A percentile compares a stretch with the other conserved stretches of the same genome.
Conservation (phyloP, 108 stramenopile genomes). For the Conticribra guillardii region DNA sequence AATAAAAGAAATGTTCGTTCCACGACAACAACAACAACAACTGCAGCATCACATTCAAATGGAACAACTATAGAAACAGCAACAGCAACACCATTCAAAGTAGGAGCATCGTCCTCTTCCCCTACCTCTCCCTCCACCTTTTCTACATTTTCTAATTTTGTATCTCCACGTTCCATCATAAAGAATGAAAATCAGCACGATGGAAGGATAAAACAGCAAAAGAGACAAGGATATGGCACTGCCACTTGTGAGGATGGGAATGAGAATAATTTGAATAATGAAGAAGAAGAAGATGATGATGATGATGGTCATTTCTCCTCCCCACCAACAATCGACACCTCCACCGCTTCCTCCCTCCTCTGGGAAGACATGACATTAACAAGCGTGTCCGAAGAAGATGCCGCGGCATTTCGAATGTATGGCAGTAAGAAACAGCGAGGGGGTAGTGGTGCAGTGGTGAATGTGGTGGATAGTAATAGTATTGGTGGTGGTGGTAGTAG, state of each 20-base stretch:
- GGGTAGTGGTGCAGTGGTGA: neutral
- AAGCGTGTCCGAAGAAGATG: slow-evolving; percentile 47
- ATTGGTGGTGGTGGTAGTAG: neutral
- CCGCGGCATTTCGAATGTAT: slow-evolving; percentile 25
- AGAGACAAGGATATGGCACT: no score
- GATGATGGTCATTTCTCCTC: slow-evolving; percentile 1
- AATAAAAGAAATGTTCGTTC: neutral
- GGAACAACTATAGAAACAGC: slow-evolving; percentile 1
- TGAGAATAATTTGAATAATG: neutral
- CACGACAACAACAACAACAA: neutral
- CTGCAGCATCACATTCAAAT: neutral
- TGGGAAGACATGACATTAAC: slow-evolving; percentile 52
- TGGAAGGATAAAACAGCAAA: no score
- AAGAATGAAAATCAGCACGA: neutral
- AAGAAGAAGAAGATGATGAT: neutral
- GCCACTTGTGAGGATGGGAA: neutral
- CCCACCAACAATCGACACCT: slow-evolving; percentile 36
- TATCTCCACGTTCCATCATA: slow-evolving; percentile 5
- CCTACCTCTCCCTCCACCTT: slow-evolving; percentile 4
- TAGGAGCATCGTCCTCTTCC: neutral
- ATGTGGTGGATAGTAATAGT: neutral
- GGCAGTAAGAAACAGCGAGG: slow-evolving; percentile 3
- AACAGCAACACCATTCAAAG: slow-evolving; percentile 1
- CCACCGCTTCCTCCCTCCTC: slow-evolving; percentile 46
- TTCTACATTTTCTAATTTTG: slow-evolving; percentile 15